Base-by-base conservation (phyloP, 2,329 filamentous ascomycete species). In the Calycina herbarum region DNA sequence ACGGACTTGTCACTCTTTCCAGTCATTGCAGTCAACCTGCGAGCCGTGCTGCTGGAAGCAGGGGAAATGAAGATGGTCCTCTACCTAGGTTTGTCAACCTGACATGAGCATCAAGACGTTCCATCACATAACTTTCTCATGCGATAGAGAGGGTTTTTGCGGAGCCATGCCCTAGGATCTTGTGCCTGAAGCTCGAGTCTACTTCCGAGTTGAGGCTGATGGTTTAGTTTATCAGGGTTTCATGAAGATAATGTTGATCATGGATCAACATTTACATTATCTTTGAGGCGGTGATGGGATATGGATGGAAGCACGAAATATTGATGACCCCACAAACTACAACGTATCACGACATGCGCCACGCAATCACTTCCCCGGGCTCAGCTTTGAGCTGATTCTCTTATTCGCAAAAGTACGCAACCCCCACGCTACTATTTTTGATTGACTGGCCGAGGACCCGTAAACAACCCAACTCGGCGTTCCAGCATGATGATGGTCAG, bases 201-300 rank as follows among this genome's bases (percentile, higher is more conserved):
- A 29, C 59, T 51, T 51, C 59, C 45, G 59, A 48, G 24, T 51
- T 61, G 59, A 61, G 59, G 59, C 59, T 61, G 59, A 61, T 54
- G 38, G 20, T 31, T 61, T 51, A 42, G 17, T 38, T 27, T 40
- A n/a, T 24, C 17, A 24, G 27, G 11, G 8, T 38, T 40, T 38
- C 15, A n/a, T 59, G 27, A 5, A 20, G 33, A n/a, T 20, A 27
- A 24, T 38, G 31, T 27, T 27, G 20, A 40, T 59, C 10, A 42
- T 5, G 20, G 59, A 31, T 60, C 58, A 42, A 42, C 35, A 51
- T 51, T 11, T 24, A 24, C 45, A 51, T 27, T 8, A 48, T 20
- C n/a, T 35, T 13, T 38, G 3, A 15, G 4, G 35, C 35, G 13
- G 35, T 38, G 35, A 38, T 38, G 35, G 35, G 35, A 38, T 38